Evolutionary conservation across 805 yeast genomes (phyloP), one percentile per base, ranked within the genome.

Genomic region (Starmerella apis): DNA sequence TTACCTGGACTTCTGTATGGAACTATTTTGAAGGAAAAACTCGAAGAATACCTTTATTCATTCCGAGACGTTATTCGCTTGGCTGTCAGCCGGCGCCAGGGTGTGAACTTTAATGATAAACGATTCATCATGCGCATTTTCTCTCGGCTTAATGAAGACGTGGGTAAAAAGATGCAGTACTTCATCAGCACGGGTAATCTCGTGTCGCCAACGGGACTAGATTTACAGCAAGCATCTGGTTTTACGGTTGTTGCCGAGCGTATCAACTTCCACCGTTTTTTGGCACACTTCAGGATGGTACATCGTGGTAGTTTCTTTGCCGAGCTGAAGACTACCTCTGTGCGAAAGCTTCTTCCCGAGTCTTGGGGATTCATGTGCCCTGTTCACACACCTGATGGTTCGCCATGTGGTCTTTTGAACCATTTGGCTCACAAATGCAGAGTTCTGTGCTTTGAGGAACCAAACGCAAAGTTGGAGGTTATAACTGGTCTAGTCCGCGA

Each of bases 241-340:
- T 92, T 86, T 68, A 92, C 98, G 1, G 98, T 92, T 58, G 97
- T 92, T 55, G 98, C 97, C 3, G 98, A 92, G 71, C 92, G 92
- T 69, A 92, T 92, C 69, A 92, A 92, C 67, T 92, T 87, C 76
- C 83, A 92, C 69, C 83, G 98, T 65, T 92, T 92, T 72, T 80
- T 92, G 57, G 81, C 97, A n/a, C 98, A 92, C 73, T 92, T 92
- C 77, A 75, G 98, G 71, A 92, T 92, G 98, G 97, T 92, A 47
- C 98, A 92, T 70, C 83, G 98, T 79, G 98, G 98, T 69, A 86
- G 97, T 57, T 92, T 92, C 80, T 92, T 92, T 67, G 96, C 98
- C 41, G 95, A 90, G 68, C 76, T 92, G 70, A 92, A 92, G 66
- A 92, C 98, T 37, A 92, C 98, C 22, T 83, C 97, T 1, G 98